Conservation (phyloP, 2,329 filamentous ascomycete species). For the Paramyrothecium sp. region DNA sequence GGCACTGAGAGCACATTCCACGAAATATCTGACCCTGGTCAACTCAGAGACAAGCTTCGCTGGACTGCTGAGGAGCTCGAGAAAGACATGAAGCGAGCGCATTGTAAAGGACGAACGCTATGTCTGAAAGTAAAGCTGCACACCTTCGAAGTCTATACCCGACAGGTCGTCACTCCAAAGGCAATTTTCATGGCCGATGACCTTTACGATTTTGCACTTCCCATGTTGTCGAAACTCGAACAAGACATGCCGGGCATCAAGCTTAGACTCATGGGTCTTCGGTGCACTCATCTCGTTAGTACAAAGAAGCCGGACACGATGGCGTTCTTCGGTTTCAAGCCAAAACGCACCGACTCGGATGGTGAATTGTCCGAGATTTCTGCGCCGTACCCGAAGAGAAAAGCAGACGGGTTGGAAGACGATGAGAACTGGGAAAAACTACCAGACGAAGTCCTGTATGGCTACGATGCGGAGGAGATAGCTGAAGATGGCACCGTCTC, state of each 20-base stretch:
- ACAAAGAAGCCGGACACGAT: conserved; percentile 78
- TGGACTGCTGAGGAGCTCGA: conserved; percentile 82
- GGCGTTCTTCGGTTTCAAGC: conserved; percentile 72
- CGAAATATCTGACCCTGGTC: conserved; percentile 68
- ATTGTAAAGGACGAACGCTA: conserved; percentile 87
- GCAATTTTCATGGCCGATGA: conserved; percentile 75
- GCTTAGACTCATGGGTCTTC: conserved; percentile 81
- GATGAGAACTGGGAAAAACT: conserved; percentile 62
- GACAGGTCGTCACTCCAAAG: conserved; percentile 74
- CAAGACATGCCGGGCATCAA: conserved; percentile 79
- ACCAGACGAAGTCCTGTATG: conserved; percentile 61
- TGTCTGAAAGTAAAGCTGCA: conserved; percentile 92
- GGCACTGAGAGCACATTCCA: conserved; percentile 91
- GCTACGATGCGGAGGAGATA: too few species aligned
- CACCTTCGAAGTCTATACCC: conserved; percentile 86
- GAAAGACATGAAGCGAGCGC: conserved; percentile 74
- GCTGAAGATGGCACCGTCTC: conserved; percentile 12
- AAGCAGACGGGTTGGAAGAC: conserved; percentile 22
- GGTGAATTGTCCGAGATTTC: conserved; percentile 8
- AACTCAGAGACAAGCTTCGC: conserved; percentile 75
- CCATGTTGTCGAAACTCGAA: conserved; percentile 81
- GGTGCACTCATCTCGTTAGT: conserved; percentile 83
- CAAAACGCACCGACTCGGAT: conserved; percentile 19
- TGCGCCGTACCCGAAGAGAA: conserved; percentile 28
- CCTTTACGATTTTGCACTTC: conserved; percentile 76